Conservation (phyloP, 768 basidiomycete species). For the Suillus alpinus region DNA sequence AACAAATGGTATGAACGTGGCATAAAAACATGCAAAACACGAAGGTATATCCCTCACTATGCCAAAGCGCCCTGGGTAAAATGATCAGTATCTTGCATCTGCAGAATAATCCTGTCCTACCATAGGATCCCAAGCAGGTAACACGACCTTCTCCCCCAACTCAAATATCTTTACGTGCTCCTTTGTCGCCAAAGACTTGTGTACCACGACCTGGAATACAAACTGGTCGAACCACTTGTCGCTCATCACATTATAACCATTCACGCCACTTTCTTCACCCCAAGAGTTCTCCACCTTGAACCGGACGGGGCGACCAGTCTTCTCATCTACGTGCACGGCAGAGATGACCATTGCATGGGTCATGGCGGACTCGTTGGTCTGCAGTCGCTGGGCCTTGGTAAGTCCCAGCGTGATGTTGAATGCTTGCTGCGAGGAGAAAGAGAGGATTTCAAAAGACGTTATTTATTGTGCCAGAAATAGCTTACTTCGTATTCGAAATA, state of each 20-base stretch:
- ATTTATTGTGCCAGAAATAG: neutral
- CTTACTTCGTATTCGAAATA: conserved; percentile 79
- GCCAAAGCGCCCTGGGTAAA: conserved; percentile 10
- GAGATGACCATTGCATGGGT: conserved; percentile 90
- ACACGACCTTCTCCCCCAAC: conserved; percentile 54
- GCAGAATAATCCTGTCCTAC: conserved; percentile 13
- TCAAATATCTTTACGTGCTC: conserved; percentile 83
- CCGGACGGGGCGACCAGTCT: conserved; percentile 69
- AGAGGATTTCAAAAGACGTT: neutral
- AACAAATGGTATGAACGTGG: conserved; percentile 29
- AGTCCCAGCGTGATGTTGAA: conserved; percentile 80
- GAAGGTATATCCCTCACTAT: conserved; percentile 19
- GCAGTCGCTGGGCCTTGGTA: conserved; percentile 82
- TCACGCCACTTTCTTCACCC: conserved; percentile 73
- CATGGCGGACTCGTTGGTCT: conserved; percentile 84
- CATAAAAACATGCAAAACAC: conserved; percentile 36
- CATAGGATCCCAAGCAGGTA: conserved; percentile 82
- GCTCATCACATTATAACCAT: conserved; percentile 92
- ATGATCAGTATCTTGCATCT: neutral
- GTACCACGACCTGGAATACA: conserved; percentile 92
- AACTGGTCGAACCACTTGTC: conserved; percentile 92
- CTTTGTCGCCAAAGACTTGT: conserved; percentile 73
- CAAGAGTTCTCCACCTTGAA: conserved; percentile 98
- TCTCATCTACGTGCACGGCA: conserved; percentile 80
- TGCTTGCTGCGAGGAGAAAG: conserved; percentile 51